These are phyloP conservation scores for Oryza glaberrima DNA, from an alignment of 176 grass and related monocot genomes.

Conservation along the genomic window DNA sequence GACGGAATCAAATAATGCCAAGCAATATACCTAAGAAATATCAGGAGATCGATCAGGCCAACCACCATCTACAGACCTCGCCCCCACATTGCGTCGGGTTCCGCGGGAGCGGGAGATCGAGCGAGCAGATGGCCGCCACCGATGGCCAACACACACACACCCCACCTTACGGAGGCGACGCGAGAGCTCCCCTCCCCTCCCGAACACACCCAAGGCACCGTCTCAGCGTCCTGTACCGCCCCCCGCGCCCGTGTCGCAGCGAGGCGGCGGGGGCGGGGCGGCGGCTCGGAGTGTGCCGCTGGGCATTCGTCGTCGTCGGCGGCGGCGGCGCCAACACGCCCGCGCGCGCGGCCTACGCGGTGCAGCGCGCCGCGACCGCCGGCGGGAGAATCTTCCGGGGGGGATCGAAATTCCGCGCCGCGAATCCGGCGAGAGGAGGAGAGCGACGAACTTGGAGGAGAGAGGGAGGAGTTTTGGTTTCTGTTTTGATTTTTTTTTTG, in stretches of 20 bases:
- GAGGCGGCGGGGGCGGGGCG: slow-evolving; percentile 36
- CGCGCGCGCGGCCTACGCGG: neutral
- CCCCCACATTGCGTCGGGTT: slow-evolving; percentile 17
- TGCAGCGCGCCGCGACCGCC: neutral
- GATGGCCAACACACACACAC: neutral
- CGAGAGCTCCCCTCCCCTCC: neutral
- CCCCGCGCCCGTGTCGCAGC: slow-evolving; percentile 41
- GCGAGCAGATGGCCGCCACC: slow-evolving; percentile 12
- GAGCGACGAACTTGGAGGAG: slow-evolving; percentile 27
- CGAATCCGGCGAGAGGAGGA: neutral
- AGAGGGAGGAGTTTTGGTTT: neutral
- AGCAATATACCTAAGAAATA: slow-evolving; percentile 24
- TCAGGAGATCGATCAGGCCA: neutral
- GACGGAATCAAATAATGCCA: neutral
- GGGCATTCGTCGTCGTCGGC: neutral
- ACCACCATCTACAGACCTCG: neutral
- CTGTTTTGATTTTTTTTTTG: slow-evolving; percentile 26
- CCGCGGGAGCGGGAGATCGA: slow-evolving; percentile 8
- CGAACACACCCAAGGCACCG: neutral
- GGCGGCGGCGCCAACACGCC: neutral
- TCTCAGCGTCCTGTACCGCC: slow-evolving; percentile 5
- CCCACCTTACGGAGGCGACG: neutral
- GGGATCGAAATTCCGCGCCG: neutral
- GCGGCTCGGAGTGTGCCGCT: slow-evolving; percentile 30
- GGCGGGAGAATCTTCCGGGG: neutral